Percentiles rank a stretch among this genome's conserved stretches.
These are phyloP conservation scores for Mortierella sp. DNA, from an alignment of 371 early-diverging fungal species.

Conservation along the genomic window DNA sequence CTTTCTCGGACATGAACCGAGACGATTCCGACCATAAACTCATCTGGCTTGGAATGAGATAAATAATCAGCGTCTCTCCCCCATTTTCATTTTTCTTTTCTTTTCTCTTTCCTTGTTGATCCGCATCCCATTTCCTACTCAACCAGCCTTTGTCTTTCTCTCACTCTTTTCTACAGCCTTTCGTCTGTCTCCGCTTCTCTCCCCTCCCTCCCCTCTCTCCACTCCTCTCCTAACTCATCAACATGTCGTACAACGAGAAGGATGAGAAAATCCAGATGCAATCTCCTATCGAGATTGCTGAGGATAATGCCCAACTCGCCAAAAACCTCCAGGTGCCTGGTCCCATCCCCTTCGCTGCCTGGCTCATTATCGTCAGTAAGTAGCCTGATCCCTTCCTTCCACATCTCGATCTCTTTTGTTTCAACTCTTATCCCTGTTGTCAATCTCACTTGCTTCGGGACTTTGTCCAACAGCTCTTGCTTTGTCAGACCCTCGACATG, in stretches of 20 bases:
- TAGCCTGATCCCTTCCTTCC: not conserved
- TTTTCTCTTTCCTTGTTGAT: not conserved
- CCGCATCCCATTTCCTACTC: not conserved
- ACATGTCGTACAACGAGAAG: slow-evolving; percentile 1
- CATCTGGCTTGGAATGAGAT: no score
- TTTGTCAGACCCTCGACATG: no score
- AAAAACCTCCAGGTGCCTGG: slow-evolving; percentile 54
- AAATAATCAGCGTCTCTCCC: not conserved
- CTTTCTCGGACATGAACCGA: no score
- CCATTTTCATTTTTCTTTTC: not conserved
- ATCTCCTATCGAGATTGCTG: slow-evolving; percentile 29
- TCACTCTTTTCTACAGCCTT: not conserved
- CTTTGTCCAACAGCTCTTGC: not conserved
- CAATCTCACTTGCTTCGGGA: not conserved
- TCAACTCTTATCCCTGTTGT: not conserved
- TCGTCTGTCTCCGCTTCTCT: not conserved
- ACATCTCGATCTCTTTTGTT: not conserved
- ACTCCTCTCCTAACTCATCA: not conserved
- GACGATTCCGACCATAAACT: no score
- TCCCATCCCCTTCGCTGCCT: slow-evolving; percentile 59
- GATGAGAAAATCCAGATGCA: slow-evolving; percentile 31
- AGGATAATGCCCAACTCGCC: slow-evolving; percentile 17
- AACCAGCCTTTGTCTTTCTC: not conserved
- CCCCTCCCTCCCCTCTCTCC: not conserved
- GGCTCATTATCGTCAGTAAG: slow-evolving; percentile 65